These are phyloP conservation scores for Aspergillus taichungensis DNA, from an alignment of 495 filamentous ascomycete genomes.

Conservation along the genomic window DNA sequence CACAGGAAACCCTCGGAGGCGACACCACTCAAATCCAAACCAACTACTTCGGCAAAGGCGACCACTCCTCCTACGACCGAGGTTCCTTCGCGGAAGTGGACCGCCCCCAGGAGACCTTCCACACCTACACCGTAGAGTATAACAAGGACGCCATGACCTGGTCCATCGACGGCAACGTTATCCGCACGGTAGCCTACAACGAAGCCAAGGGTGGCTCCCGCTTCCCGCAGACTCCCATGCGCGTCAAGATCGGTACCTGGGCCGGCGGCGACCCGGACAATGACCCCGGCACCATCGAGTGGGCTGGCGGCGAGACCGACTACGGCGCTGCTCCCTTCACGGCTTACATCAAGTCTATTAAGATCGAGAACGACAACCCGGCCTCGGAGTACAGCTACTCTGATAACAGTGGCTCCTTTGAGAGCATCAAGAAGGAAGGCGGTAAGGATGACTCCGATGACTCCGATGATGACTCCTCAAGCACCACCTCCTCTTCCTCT, in stretches of 20 bases:
- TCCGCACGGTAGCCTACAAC: constrained; percentile 58
- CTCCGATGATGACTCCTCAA: not conserved
- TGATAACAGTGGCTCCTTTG: constrained; percentile 26
- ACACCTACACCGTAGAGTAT: constrained; percentile 87
- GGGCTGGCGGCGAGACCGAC: constrained; percentile 68
- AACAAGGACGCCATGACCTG: constrained; percentile 62
- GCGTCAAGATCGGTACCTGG: constrained; percentile 76
- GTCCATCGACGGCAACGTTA: constrained; percentile 63
- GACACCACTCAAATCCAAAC: constrained; percentile 62
- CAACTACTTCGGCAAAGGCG: constrained; percentile 94
- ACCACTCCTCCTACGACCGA: constrained; percentile 70
- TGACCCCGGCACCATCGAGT: constrained; percentile 47
- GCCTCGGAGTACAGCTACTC: constrained; percentile 26
- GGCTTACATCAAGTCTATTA: constrained; percentile 53
- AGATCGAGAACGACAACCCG: constrained; percentile 30
- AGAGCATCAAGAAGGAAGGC: constrained; percentile 25
- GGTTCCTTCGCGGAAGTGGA: constrained; percentile 47
- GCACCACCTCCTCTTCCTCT: constrained; percentile 2
- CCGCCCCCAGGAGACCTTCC: constrained; percentile 58
- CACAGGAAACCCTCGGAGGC: constrained; percentile 48
- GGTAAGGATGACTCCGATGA: constrained; percentile 4
- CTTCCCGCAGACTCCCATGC: constrained; percentile 89
- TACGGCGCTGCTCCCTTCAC: constrained; percentile 58
- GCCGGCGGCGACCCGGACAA: constrained; percentile 67
- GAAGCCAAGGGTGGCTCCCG: constrained; percentile 55